Conservation (phyloP, 2,329 filamentous ascomycete species). For the Colletotrichum filicis region DNA sequence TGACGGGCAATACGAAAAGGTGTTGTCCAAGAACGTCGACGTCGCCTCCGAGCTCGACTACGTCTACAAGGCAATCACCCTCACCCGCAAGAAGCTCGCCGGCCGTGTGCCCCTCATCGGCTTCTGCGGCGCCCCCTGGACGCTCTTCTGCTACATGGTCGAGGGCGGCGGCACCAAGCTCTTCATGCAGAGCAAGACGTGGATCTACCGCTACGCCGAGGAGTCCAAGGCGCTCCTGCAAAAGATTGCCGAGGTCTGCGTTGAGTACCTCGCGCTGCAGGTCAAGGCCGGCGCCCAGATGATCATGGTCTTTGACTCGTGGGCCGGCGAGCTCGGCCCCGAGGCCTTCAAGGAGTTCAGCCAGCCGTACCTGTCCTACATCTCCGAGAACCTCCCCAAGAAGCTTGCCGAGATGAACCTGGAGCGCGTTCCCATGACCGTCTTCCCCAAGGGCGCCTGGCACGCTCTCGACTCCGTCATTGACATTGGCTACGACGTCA, state of each 20-base stretch:
- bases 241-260: conserved; percentile 94
- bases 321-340: conserved; percentile 94
- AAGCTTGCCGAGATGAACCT: conserved; percentile 79
- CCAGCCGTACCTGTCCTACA: conserved; percentile 86
- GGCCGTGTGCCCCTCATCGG: conserved; percentile 94
- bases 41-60: conserved; percentile 88
- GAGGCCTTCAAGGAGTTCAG: conserved; percentile 85
- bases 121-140: conserved; percentile 98
- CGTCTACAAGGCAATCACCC: conserved; percentile 93
- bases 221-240: conserved; percentile 84
- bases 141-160: conserved; percentile 97
- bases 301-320: conserved; percentile 97
- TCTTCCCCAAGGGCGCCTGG: conserved; percentile 98
- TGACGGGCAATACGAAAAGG: conserved; percentile 83
- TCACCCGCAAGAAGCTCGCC: conserved; percentile 87
- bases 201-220: conserved; percentile 90
- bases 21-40: conserved; percentile 83
- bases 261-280: conserved; percentile 93
- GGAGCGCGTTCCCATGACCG: conserved; percentile 91
- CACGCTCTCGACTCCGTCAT: conserved; percentile 91
- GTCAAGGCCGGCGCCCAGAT: conserved; percentile 95
- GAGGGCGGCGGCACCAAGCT: conserved; percentile 96
- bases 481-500: conserved; percentile 89
- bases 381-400: conserved; percentile 81
- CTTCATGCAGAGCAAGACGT: conserved; percentile 94